phyloP scores from a whole-genome alignment of 169 alveolate species.

The Cyclospora cayetanensis region DNA sequence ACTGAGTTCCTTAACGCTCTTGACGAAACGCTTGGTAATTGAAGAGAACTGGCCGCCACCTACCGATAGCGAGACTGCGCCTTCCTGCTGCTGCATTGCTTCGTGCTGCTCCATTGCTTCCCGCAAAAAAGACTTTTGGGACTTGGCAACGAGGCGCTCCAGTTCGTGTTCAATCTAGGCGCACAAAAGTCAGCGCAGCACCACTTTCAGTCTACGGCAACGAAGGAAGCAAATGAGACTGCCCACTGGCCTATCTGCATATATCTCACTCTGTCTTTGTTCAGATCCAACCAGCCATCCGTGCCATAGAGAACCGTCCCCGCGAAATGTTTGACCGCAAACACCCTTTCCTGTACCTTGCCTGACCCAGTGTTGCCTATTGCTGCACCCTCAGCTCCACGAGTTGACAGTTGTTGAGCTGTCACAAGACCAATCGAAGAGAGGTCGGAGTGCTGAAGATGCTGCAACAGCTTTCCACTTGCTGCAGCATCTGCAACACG shows the following conservation, averaged over 20 bases:
- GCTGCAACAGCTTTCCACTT: background rate
- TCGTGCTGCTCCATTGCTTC: background rate
- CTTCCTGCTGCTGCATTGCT: slow-evolving; percentile 33
- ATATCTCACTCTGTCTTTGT: slow-evolving; percentile 28
- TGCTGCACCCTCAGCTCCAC: background rate
- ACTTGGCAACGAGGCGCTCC: background rate
- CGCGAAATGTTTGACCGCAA: slow-evolving; percentile 53
- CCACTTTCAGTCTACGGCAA: background rate
- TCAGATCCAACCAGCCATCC: slow-evolving; percentile 56
- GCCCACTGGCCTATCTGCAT: no score
- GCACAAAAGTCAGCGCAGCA: background rate
- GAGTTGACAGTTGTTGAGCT: background rate
- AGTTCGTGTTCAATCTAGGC: background rate
- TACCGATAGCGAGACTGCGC: background rate
- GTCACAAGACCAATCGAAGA: background rate
- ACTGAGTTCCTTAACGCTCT: slow-evolving; percentile 22
- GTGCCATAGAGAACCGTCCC: slow-evolving; percentile 36
- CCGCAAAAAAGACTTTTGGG: background rate
- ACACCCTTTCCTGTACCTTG: slow-evolving; percentile 35
- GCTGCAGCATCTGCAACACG: slow-evolving; percentile 24
- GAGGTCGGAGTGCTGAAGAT: background rate
- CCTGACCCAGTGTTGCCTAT: background rate
- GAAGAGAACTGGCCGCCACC: slow-evolving; percentile 42
- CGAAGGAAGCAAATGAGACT: no score
- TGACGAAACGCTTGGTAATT: slow-evolving; percentile 2